These are phyloP conservation scores for Annulohypoxylon bovei DNA, from an alignment of 495 filamentous ascomycete species.

Conservation along the genomic window DNA sequence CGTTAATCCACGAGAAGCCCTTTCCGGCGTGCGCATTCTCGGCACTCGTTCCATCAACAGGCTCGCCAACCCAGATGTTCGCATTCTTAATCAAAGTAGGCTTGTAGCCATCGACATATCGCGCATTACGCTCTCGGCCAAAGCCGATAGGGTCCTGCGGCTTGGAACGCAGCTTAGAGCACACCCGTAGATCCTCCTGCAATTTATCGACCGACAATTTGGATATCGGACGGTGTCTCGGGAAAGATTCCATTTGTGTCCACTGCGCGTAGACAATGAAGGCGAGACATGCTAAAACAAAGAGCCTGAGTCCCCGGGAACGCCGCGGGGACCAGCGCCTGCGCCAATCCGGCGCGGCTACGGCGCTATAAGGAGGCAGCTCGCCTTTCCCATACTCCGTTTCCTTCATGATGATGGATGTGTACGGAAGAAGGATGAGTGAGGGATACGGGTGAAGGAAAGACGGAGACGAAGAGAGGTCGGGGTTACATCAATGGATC, in stretches of 20 bases:
- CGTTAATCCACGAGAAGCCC: constrained; percentile 54
- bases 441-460: neutral
- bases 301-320: constrained; percentile 47
- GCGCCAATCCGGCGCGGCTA: constrained; percentile 33
- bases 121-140: constrained; percentile 59
- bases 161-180: constrained; percentile 51
- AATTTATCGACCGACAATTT: constrained; percentile 52
- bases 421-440: neutral
- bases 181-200: constrained; percentile 51
- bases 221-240: constrained; percentile 39
- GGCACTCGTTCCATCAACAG: constrained; percentile 50
- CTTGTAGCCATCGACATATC: constrained; percentile 57
- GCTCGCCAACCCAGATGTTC: constrained; percentile 64
- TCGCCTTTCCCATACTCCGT: constrained; percentile 40
- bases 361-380: constrained; percentile 47
- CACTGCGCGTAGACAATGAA: constrained; percentile 62
- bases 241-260: constrained; percentile 50
- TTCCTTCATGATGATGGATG: constrained; percentile 1
- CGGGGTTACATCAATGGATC: constrained; percentile 22
- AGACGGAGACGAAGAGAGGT: constrained; percentile 18
- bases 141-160: constrained; percentile 56
- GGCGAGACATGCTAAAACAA: constrained; percentile 50
- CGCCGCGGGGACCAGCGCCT: constrained; percentile 44
- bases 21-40: constrained; percentile 56
- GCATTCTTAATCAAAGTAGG: constrained; percentile 63